Evolutionary conservation across 192 early-diverging fungal genomes (phyloP), one percentile per base, ranked within the genome.

Genomic region (Phlyctochytrium arcticum): DNA sequence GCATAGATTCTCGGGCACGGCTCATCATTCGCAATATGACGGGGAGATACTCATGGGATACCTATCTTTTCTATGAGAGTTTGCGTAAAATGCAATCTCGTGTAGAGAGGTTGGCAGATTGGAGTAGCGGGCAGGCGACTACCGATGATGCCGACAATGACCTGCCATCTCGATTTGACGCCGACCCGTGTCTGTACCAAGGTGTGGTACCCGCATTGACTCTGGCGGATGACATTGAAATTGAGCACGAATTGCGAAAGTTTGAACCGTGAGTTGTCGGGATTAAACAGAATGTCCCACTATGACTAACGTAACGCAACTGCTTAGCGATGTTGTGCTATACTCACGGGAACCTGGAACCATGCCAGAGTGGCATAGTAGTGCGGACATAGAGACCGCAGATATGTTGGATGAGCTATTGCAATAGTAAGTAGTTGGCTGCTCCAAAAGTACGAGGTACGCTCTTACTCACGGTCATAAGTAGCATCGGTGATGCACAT

Each of bases 21-120:
- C 64, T 91, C 17, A 80, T 90, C 27, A 68, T 92, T 29, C 79
- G 92, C 44, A 85, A 93, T 60, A 75, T 86, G 42, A 89, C 89
- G 9, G 92, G 92, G 4, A 78, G 87, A 23, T 93, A 91, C 73
- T 75, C 79, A 3, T 94, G 92, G 92, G 91, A 94, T 57, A 76
- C 78, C 6, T 73, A 81, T 34, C 59, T 89, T n/a, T 91, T 91
- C 70, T 90, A 85, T 69, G 76, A 85, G 48, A 54, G 9, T 15
- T 57, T 80, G 21, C 60, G 59, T 2, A 77, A 84, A 9, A 65
- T 76, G 57, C 44, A 62, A 67, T 69, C 48, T 47, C 37, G 53
- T 3, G 34, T 39, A 8, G n/a, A 60, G 15, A 10, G 3, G 27
- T 42, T n/a, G n/a, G 27, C 35, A 19, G 56, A 29, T 37, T 15